Evolutionary conservation across 1,139 yeast genomes (phyloP).

Genomic region (Candida tetrigidarum): DNA sequence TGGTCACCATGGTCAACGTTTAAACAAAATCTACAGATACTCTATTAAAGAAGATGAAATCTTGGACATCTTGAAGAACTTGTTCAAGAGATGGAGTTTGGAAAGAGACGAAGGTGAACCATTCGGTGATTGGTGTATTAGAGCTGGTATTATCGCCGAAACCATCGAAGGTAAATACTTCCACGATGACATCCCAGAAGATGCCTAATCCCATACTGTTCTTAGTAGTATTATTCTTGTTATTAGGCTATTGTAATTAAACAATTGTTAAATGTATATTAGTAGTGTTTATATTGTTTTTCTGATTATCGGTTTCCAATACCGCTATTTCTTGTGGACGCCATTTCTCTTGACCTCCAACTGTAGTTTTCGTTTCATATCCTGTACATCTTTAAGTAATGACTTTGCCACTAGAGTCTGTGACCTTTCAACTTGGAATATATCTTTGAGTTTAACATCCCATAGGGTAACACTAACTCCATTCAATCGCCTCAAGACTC

Average conservation of each 20-base stretch:
- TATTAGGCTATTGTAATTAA: neutral
- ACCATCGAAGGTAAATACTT: slow-evolving; percentile 90
- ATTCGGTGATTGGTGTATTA: slow-evolving; percentile 91
- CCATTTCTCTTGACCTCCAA: slow-evolving; percentile 1
- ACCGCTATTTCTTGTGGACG: neutral
- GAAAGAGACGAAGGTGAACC: slow-evolving; percentile 93
- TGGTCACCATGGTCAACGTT: slow-evolving; percentile 91
- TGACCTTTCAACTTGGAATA: slow-evolving; percentile 48
- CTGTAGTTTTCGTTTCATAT: slow-evolving; percentile 14
- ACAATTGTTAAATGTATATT: slow-evolving; percentile 1
- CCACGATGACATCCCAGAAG: slow-evolving; percentile 94
- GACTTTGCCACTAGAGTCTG: slow-evolving; percentile 34
- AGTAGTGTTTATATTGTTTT: no score
- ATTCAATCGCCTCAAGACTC: slow-evolving; percentile 40
- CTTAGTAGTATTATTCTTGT: neutral
- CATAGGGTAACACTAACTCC: slow-evolving; percentile 47
- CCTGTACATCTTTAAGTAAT: slow-evolving; percentile 34
- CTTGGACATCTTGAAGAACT: slow-evolving; percentile 72
- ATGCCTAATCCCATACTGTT: slow-evolving; percentile 40
- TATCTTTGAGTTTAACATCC: slow-evolving; percentile 40
- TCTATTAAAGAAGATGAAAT: slow-evolving; percentile 93
- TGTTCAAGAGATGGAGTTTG: slow-evolving; percentile 93
- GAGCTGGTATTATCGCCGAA: slow-evolving; percentile 85
- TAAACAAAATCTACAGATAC: slow-evolving; percentile 87
- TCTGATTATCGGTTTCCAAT: neutral